Conservation (phyloP, 1,139 yeast species). For the Candida labiduridarum region DNA sequence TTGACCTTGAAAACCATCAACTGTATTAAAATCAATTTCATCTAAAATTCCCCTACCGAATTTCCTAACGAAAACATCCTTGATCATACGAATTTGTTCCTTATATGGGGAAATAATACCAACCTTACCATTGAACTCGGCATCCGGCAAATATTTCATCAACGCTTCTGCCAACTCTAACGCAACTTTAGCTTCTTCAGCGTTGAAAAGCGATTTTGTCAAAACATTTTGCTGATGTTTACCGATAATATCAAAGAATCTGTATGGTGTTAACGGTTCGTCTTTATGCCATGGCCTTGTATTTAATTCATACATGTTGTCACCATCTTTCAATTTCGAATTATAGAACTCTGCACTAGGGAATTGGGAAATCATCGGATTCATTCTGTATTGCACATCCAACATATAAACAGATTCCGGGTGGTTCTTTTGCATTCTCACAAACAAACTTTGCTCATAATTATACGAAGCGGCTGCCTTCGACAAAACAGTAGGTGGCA, state of each 20-base stretch:
- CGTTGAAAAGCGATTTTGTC: conserved; percentile 72
- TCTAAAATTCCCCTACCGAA: conserved; percentile 66
- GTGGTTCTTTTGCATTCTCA: conserved; percentile 79
- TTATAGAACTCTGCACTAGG: conserved; percentile 85
- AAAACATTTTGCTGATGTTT: conserved; percentile 62
- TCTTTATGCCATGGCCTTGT: conserved; percentile 74
- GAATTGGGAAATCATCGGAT: conserved; percentile 83
- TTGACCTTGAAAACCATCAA: conserved; percentile 98
- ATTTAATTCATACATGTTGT: conserved; percentile 60
- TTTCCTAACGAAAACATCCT: conserved; percentile 53
- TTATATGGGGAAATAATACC: conserved; percentile 96
- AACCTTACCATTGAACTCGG: conserved; percentile 67
- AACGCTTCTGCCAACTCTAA: conserved; percentile 66
- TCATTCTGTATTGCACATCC: conserved; percentile 98
- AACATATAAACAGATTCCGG: conserved; percentile 69
- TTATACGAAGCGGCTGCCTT: conserved; percentile 78
- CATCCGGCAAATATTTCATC: conserved; percentile 50
- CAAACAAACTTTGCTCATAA: conserved; percentile 92
- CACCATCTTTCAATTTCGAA: conserved; percentile 75
- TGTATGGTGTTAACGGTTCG: conserved; percentile 65
- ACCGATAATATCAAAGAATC: conserved; percentile 72
- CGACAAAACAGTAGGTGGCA: conserved; percentile 98
- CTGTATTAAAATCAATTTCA: conserved; percentile 87
- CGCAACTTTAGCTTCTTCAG: conserved; percentile 71
- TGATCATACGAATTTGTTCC: conserved; percentile 72